Conservation (phyloP, 257 asterid genomes). For the Avicennia marina region DNA sequence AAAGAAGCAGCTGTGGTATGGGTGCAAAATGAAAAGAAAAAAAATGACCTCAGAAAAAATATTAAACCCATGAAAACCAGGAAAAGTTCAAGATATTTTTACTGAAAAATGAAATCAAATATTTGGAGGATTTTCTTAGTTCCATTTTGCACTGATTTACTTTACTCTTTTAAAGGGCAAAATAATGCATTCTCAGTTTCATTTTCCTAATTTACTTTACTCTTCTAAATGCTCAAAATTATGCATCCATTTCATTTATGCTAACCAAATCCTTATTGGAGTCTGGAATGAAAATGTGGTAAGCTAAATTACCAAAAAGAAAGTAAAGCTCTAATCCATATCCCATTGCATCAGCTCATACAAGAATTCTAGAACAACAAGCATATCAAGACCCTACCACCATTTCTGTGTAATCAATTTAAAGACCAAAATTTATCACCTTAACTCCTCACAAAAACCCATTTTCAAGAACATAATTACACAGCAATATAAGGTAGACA, state of each 20-base stretch:
- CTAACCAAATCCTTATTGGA: neutral
- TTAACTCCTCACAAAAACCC: constrained; percentile 4
- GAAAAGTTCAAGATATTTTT: neutral
- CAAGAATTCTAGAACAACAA: too few species aligned
- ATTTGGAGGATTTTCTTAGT: neutral
- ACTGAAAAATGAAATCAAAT: neutral
- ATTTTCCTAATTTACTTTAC: too few species aligned
- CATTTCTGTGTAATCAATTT: neutral
- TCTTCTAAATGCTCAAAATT: too few species aligned
- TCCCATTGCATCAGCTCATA: too few species aligned
- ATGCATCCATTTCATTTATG: too few species aligned
- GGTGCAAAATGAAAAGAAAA: neutral
- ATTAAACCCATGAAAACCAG: neutral
- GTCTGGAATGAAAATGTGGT: neutral
- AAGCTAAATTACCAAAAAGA: neutral
- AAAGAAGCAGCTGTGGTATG: too few species aligned
- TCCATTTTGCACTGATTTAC: neutral
- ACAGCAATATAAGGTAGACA: too few species aligned
- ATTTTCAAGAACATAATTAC: too few species aligned
- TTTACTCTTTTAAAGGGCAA: too few species aligned
- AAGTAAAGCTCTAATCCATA: neutral
- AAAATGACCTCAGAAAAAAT: neutral
- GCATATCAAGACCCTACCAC: too few species aligned
- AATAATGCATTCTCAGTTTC: too few species aligned
- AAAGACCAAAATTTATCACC: neutral